Evolutionary conservation across 139 green algal species (phyloP).

Genomic region (Ostreobium quekettii): DNA sequence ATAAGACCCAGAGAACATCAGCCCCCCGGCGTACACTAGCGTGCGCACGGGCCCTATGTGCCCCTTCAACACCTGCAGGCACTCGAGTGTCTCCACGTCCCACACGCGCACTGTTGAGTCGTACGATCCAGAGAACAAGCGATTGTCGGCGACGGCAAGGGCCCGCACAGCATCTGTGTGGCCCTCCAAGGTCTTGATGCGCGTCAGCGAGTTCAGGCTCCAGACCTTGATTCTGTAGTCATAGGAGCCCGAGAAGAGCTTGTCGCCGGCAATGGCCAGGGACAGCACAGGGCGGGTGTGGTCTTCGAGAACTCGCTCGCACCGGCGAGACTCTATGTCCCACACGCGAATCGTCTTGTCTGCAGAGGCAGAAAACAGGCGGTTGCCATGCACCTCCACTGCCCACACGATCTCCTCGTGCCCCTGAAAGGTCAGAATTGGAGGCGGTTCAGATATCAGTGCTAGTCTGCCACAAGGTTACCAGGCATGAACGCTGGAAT

Average conservation of each 20-base stretch:
- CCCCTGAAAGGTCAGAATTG: too few relatives aligned
- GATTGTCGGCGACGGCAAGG: constrained; percentile 49
- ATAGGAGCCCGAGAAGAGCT: constrained; percentile 83
- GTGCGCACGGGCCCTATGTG: constrained; percentile 82
- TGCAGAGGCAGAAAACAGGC: constrained; percentile 76
- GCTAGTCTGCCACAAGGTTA: too few relatives aligned
- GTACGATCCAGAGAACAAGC: constrained; percentile 69
- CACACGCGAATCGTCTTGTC: constrained; percentile 90
- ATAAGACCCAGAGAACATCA: constrained; percentile 79
- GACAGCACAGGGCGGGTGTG: constrained; percentile 84
- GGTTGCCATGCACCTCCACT: constrained; percentile 59
- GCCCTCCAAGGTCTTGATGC: constrained; percentile 65
- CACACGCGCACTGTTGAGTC: constrained; percentile 75
- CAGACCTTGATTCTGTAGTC: constrained; percentile 91
- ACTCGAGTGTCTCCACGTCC: constrained; percentile 64
- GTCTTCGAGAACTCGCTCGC: constrained; percentile 65
- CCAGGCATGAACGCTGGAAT: too few relatives aligned
- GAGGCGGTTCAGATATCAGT: too few relatives aligned
- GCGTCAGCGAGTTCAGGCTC: constrained; percentile 58
- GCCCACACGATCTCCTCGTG: constrained; percentile 96
- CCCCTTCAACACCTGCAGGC: constrained; percentile 54
- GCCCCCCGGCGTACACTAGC: constrained; percentile 54
- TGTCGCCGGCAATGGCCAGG: constrained; percentile 60
- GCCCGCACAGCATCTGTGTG: constrained; percentile 85
- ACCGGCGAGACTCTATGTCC: constrained; percentile 59